Percentiles rank a stretch among this genome's conserved stretches.
These are phyloP conservation scores for Tolypocladium album DNA, from an alignment of 2,329 filamentous ascomycete species.

Conservation along the genomic window DNA sequence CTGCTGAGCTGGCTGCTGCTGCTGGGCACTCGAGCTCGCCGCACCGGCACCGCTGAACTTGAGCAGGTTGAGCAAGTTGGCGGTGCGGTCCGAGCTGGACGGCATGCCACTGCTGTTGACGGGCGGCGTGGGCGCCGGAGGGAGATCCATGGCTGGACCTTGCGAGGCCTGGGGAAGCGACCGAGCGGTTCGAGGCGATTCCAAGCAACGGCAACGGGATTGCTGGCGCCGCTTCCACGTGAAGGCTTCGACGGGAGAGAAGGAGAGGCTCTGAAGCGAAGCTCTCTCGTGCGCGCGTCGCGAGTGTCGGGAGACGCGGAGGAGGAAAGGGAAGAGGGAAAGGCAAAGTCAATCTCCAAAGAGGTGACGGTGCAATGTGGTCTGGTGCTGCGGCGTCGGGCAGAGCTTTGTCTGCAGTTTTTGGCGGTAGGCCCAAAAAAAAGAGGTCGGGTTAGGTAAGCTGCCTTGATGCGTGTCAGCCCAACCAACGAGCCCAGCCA, in stretches of 20 bases:
- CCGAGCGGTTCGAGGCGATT: not conserved
- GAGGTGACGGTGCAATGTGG: not conserved
- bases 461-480: not conserved
- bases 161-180: not conserved
- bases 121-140: slow-evolving; percentile 40
- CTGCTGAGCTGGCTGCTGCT: slow-evolving; percentile 20
- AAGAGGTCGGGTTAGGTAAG: not conserved
- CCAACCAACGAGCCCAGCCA: slow-evolving; percentile 1
- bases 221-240: not conserved
- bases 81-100: slow-evolving; percentile 35
- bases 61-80: slow-evolving; percentile 48
- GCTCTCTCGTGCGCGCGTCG: not conserved
- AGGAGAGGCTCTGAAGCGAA: not conserved
- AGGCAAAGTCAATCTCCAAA: not conserved
- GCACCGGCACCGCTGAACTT: slow-evolving; percentile 41
- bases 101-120: slow-evolving; percentile 27
- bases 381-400: not conserved
- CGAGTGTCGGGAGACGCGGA: not conserved
- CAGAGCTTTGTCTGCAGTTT: not conserved
- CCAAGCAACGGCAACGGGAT: not conserved
- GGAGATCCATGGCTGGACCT: slow-evolving; percentile 29
- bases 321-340: not conserved
- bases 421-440: not conserved
- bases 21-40: slow-evolving; percentile 17
- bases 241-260: not conserved